These are phyloP conservation scores for Leccinum uliginosum DNA, from an alignment of 768 basidiomycete genomes.

Conservation along the genomic window DNA sequence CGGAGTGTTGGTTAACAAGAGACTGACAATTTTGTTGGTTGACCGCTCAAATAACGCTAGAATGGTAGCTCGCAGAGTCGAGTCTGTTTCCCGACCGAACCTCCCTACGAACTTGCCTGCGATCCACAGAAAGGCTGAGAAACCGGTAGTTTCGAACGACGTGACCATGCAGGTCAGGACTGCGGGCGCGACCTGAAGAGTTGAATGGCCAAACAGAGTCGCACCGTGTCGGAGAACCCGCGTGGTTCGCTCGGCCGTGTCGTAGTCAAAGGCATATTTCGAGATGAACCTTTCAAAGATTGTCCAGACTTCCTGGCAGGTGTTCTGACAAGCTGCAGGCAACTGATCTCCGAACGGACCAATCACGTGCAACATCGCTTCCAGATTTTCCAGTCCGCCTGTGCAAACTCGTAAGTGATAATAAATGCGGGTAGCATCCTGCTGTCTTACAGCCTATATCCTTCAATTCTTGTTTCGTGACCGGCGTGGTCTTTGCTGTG, in stretches of 20 bases:
- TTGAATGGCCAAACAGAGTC: constrained; percentile 68
- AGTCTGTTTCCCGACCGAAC: constrained; percentile 66
- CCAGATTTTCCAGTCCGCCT: constrained; percentile 91
- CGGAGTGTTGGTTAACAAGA: constrained; percentile 66
- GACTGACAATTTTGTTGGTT: constrained; percentile 61
- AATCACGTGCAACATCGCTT: constrained; percentile 85
- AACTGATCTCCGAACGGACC: constrained; percentile 79
- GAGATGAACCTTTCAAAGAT: constrained; percentile 78
- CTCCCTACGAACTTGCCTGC: constrained; percentile 78
- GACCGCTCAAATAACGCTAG: constrained; percentile 67
- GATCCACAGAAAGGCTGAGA: constrained; percentile 91
- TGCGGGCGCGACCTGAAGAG: constrained; percentile 63
- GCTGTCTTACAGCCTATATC: constrained; percentile 59
- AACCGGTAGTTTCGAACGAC: constrained; percentile 75
- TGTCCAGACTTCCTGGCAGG: constrained; percentile 74
- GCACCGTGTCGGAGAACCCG: constrained; percentile 82
- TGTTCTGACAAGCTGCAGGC: constrained; percentile 74
- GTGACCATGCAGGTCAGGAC: constrained; percentile 72
- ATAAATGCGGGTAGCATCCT: not conserved
- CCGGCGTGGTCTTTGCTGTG: constrained; percentile 46
- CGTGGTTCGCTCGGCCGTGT: constrained; percentile 78
- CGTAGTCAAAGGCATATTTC: constrained; percentile 72
- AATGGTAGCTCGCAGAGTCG: constrained; percentile 52
- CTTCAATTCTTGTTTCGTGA: constrained; percentile 69
- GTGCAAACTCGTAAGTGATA: constrained; percentile 8